Base-by-base conservation (phyloP, 2,329 filamentous ascomycete species). In the Thielaviopsis euricoi region DNA sequence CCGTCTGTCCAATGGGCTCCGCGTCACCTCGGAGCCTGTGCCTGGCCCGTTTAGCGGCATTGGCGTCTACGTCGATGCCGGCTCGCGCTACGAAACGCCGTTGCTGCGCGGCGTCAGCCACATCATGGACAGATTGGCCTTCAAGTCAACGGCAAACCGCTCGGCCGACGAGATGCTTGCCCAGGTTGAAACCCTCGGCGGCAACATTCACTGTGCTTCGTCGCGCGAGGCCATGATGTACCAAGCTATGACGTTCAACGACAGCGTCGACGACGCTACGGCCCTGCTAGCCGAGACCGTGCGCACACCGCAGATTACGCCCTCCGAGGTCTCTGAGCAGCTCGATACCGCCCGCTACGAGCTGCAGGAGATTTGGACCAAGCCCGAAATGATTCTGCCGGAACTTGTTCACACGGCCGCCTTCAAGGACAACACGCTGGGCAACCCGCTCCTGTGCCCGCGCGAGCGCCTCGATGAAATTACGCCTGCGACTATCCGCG, bases 171-270 rank as follows among this genome's bases (percentile, higher is more conserved):
- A 89, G 64, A 93, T 97, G 83, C 75, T 95, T 21, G 89, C 95
- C 70, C 77, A 83, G 37, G 79, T 96, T 37, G 93, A 97, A 71
- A 85, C 83, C 0, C 76, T 98, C 2, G 93, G 93, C 40, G 93
- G 93, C 33, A 96, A 96, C 69, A 91, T 98, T 60, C 90, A 97
- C 72, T 98, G 93, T 72, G 90, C 91, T 12, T 96, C 90, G 1
- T 95, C 89, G 1, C 80, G 93, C 63, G 93, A 98, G 72, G 89
- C 89, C 58, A 81, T 98, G 73, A 98, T 98, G 93, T 98, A 98
- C 75, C 93, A 98, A 71, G 88, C 89, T 1, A 93, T 93, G 25
- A 96, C 90, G 29, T 98, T 98, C 80, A 98, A 98, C 74, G 85
- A 85, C 25, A 85, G 89, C 19, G 89, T 98, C 9, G 84, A 87